Evolutionary conservation across 805 yeast genomes (phyloP).

Genomic region (Monosporozyma servazzii): DNA sequence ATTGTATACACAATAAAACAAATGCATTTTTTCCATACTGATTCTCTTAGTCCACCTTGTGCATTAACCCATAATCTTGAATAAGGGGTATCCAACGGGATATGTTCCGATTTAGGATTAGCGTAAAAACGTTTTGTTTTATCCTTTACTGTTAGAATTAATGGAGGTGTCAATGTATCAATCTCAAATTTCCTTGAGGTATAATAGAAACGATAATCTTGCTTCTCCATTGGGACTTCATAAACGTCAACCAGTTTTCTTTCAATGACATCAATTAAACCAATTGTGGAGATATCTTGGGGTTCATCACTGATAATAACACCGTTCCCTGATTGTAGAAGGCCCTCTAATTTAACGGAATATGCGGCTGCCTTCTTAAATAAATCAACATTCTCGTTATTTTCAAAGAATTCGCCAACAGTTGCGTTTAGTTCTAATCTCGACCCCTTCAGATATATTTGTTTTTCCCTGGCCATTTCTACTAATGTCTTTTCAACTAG

Average conservation of each 20-base stretch:
- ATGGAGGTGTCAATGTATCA: conserved; percentile 47
- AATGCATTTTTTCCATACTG: conserved; percentile 52
- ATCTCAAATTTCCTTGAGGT: conserved; percentile 69
- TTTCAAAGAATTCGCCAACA: conserved; percentile 18
- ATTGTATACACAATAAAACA: conserved; percentile 38
- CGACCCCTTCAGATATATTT: conserved; percentile 41
- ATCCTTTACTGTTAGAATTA: conserved; percentile 34
- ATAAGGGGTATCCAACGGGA: conserved; percentile 55
- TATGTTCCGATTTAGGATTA: conserved; percentile 24
- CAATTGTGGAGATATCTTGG: conserved; percentile 54
- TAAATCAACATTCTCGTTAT: conserved; percentile 28
- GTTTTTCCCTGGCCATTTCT: conserved; percentile 42
- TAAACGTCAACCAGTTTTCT: conserved; percentile 34
- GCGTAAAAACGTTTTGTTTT: conserved; percentile 6
- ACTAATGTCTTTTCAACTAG: conserved; percentile 37
- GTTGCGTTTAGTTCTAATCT: conserved; percentile 25
- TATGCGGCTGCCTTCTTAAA: conserved; percentile 41
- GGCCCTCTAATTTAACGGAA: conserved; percentile 34
- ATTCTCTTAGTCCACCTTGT: conserved; percentile 47
- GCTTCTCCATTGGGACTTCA: conserved; percentile 47
- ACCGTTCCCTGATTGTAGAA: conserved; percentile 43
- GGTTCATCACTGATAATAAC: conserved; percentile 42
- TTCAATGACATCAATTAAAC: conserved; percentile 48
- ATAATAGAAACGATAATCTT: conserved; percentile 48
- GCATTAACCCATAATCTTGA: conserved; percentile 66